Evolutionary conservation across 2,329 filamentous ascomycete genomes (phyloP), one percentile per base, ranked within the genome.

Genomic region (Seiridium unicorne): DNA sequence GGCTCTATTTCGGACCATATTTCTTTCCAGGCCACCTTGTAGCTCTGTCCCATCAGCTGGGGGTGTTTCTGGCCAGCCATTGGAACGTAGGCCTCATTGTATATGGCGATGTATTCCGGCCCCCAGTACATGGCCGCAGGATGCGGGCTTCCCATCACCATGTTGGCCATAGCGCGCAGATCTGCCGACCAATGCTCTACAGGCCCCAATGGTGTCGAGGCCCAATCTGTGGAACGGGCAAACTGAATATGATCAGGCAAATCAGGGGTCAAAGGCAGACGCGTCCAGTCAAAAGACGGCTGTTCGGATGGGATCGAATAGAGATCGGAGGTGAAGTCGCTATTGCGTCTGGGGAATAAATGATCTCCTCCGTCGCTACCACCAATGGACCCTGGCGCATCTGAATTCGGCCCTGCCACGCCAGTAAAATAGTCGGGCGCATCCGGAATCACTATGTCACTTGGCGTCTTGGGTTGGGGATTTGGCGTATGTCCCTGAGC

Each of bases 51-150:
- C 89, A 95, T 93, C 4, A 94, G 74, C 2, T 70, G 68, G 0
- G 91, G 91, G 68, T 96, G 92, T 66, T 93, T 93, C 66, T 89
- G 81, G 3, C 91, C 91, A 3, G 90, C 90, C 44, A 94, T 76
- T 7, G 86, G 75, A 44, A 89, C 82, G 68, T 90, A 90, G 1
- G 88, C 86, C 70, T 91, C 88, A 66, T 91, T 91, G 72, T 91
- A 91, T 42, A 91, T 88, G 7, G 84, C 83, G 18, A 88, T 84
- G 44, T 85, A 78, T 46, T 93, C 87, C 2, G 81, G 79, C 0
- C 91, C 91, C 91, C 91, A 94, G 71, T 93, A 94, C 81, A 93
- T 86, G 6, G 89, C 88, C 4, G 88, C 86, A 1, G 89, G 89
- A 68, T 92, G 87, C 9, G 90, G 90, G 61, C 85, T 89, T 11